Percentiles rank a stretch among this genome's conserved stretches.
These are phyloP conservation scores for Crithidia thermophila DNA, from an alignment of 208 protist genomes.

Conservation along the genomic window DNA sequence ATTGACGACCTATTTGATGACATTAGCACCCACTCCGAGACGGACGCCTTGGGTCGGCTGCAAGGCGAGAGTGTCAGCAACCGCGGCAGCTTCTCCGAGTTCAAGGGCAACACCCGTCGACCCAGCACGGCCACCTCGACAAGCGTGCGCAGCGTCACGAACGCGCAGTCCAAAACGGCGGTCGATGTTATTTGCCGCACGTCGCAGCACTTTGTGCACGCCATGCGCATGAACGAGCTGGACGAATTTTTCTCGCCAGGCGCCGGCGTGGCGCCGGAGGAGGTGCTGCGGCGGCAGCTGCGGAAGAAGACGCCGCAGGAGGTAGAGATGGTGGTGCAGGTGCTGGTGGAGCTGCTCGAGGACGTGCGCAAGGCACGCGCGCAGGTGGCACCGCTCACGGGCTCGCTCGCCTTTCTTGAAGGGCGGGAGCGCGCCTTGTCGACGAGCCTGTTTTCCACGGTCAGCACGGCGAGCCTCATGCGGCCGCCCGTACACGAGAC, in stretches of 20 bases:
- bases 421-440: conserved; percentile 20
- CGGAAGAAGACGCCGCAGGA: conserved; percentile 27
- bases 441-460: conserved; percentile 38
- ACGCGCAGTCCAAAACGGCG: neutral
- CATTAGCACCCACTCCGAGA: conserved; percentile 3
- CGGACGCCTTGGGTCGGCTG: neutral
- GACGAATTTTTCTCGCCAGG: conserved; percentile 36
- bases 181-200: conserved; percentile 36
- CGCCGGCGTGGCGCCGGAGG: conserved; percentile 12
- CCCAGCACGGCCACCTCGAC: conserved; percentile 6
- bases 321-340: conserved; percentile 36
- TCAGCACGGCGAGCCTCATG: conserved; percentile 57
- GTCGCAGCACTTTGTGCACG: conserved; percentile 57
- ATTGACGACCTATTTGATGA: conserved; percentile 50
- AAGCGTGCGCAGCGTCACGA: neutral
- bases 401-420: conserved; percentile 9
- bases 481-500: conserved; percentile 68
- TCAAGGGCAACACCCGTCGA: neutral
- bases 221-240: conserved; percentile 45
- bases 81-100: conserved; percentile 1
- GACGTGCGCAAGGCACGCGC: conserved; percentile 33
- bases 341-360: conserved; percentile 55
- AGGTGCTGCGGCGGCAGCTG: conserved; percentile 27
- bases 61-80: conserved; percentile 24
- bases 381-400: conserved; percentile 11